These are phyloP conservation scores for Teunomyces cretensis DNA, from an alignment of 805 yeast genomes.

Conservation along the genomic window DNA sequence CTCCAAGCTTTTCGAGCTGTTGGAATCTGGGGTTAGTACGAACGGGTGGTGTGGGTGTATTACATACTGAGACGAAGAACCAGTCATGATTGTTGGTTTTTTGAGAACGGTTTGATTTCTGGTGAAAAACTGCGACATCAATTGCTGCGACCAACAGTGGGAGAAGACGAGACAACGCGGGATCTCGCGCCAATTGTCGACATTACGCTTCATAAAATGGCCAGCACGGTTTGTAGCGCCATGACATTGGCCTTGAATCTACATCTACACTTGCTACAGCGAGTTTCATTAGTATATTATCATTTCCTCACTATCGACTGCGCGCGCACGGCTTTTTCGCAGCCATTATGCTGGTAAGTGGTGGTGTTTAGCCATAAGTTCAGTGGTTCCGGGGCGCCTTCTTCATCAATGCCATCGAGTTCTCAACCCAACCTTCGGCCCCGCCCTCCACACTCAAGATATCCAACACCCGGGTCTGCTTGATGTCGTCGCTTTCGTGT, in stretches of 20 bases:
- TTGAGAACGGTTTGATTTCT: not conserved
- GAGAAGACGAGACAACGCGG: no score
- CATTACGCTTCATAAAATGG: no score
- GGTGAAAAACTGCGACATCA: no score
- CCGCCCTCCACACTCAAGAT: conserved; percentile 79
- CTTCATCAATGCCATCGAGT: conserved; percentile 68
- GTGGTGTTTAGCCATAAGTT: not conserved
- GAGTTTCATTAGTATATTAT: no score
- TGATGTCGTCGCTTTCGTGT: conserved; percentile 29
- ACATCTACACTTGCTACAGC: no score
- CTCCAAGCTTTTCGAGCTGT: conserved; percentile 81
- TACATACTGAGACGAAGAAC: conserved; percentile 47
- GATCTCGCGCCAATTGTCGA: no score
- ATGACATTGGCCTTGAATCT: no score
- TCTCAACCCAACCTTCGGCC: conserved; percentile 86
- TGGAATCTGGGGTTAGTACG: conserved; percentile 31
- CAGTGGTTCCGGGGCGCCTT: conserved; percentile 73
- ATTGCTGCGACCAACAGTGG: no score
- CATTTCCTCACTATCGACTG: not conserved
- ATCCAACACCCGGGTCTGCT: conserved; percentile 50
- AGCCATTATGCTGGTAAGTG: not conserved
- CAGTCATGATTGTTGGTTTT: conserved; percentile 26
- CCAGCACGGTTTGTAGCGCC: no score
- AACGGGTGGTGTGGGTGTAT: not conserved
- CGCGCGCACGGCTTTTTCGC: no score